These are phyloP conservation scores for Ascochyta fabae DNA, from an alignment of 2,329 filamentous ascomycete genomes.

Conservation along the genomic window DNA sequence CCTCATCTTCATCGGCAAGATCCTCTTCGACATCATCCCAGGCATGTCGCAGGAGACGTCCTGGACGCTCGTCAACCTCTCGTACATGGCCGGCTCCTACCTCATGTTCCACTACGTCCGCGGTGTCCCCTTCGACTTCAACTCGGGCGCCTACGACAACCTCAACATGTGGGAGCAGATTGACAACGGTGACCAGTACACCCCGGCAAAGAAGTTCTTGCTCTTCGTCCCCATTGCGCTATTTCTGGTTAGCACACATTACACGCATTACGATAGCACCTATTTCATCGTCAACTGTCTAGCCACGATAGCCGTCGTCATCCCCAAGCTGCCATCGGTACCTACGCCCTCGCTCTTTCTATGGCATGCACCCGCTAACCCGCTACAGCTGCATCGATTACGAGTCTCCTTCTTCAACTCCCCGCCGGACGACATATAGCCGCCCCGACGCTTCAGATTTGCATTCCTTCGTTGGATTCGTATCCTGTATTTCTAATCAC, in stretches of 20 bases:
- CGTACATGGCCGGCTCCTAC: slow-evolving; percentile 98
- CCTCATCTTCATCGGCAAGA: slow-evolving; percentile 88
- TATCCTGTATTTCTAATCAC: slow-evolving; percentile 46
- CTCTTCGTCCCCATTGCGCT: slow-evolving; percentile 92
- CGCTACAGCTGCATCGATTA: slow-evolving; percentile 46
- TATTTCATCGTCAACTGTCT: slow-evolving; percentile 98
- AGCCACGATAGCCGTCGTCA: slow-evolving; percentile 88
- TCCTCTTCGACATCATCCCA: slow-evolving; percentile 95
- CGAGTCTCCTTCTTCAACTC: slow-evolving; percentile 49
- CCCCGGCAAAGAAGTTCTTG: slow-evolving; percentile 97
- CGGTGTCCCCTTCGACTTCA: slow-evolving; percentile 98
- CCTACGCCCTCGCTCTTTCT: slow-evolving; percentile 51
- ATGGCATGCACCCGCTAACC: slow-evolving; percentile 8
- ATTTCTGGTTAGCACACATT: slow-evolving; percentile 96
- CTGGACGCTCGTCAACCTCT: slow-evolving; percentile 98
- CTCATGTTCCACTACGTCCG: slow-evolving; percentile 99
- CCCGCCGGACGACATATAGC: slow-evolving; percentile 46
- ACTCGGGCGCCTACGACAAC: slow-evolving; percentile 97
- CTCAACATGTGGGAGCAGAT: slow-evolving; percentile 99
- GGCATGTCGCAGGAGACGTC: slow-evolving; percentile 97
- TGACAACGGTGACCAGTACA: slow-evolving; percentile 98
- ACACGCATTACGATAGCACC: slow-evolving; percentile 95
- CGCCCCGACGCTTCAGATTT: slow-evolving; percentile 15
- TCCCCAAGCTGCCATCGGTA: slow-evolving; percentile 95
- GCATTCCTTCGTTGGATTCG: slow-evolving; percentile 35